Evolutionary conservation across 2,329 filamentous ascomycete species (phyloP).

Genomic region (Trichoderma breve): DNA sequence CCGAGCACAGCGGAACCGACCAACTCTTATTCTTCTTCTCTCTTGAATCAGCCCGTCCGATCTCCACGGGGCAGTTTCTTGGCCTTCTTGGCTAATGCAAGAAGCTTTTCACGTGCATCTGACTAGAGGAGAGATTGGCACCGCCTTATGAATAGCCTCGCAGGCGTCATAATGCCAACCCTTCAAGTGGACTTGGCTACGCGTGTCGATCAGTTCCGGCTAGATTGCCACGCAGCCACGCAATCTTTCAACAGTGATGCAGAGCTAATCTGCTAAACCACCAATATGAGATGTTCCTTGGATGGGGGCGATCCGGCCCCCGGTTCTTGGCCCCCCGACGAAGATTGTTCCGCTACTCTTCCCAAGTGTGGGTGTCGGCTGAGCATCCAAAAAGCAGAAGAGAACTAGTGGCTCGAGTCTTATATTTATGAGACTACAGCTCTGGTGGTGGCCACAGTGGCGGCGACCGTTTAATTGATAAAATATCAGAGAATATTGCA

Average conservation of each 20-base stretch:
- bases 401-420: no score
- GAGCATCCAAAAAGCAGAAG: background rate
- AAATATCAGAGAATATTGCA: background rate
- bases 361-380: background rate
- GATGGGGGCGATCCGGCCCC: background rate
- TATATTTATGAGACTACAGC: background rate
- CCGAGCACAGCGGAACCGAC: background rate
- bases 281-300: background rate
- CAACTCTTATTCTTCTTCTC: background rate
- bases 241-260: background rate
- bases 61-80: background rate
- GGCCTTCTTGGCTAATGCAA: conserved; percentile 1
- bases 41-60: background rate
- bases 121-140: background rate
- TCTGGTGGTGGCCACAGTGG: background rate
- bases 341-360: background rate
- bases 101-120: conserved; percentile 5
- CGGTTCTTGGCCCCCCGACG: background rate
- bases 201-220: background rate
- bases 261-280: background rate
- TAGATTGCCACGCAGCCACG: background rate
- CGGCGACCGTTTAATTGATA: background rate
- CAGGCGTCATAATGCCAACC: background rate
- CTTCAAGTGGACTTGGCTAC: background rate
- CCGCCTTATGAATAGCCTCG: background rate